Base-by-base conservation (phyloP, 768 basidiomycete species). In the Lactarius tabidus region DNA sequence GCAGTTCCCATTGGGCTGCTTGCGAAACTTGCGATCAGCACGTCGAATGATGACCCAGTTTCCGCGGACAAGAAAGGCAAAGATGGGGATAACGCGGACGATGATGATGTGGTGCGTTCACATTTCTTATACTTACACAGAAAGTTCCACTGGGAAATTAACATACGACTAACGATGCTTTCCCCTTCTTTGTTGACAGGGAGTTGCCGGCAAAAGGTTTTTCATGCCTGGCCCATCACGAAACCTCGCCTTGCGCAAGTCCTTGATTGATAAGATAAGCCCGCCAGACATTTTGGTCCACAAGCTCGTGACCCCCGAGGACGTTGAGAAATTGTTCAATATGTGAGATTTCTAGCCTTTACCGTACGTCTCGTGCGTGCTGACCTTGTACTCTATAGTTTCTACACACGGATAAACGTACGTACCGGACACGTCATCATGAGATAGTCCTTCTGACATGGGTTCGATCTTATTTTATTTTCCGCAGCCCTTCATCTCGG, bases 251-350 rank as follows among this genome's bases (percentile, higher is more conserved):
- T 85, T 88, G 58, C 83, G 91, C 10, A 87, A 87, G 62, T 79
- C 81, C 31, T 74, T 91, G 71, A 91, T 92, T 54, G 90, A 91
- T 70, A 86, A 84, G 64, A 88, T 90, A 68, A 88, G 84, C 69
- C 88, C 90, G 1, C 91, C 91, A 0, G 91, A 92, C 70, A 91
- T 94, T 62, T 72, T 93, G 48, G 83, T 91, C 2, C 91, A 92
- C 69, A 89, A 89, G 12, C 76, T 94, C 26, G 89, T 94, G 39
- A 86, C 85, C 1, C 84, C 88, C 0, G 83, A 84, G 55, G 91
- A 93, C 66, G 90, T 93, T 2, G 88, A 92, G 64, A 87, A 87
- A 68, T 75, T 94, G n/a, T 94, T 93, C 69, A 81, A 90, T 38
- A 90, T 93, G 89, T 91, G 69, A 36, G 91, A 81, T 23, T 17